Base-by-base conservation (phyloP, 1,284 basidiomycete species). In the Leccinum pallidistipes region DNA sequence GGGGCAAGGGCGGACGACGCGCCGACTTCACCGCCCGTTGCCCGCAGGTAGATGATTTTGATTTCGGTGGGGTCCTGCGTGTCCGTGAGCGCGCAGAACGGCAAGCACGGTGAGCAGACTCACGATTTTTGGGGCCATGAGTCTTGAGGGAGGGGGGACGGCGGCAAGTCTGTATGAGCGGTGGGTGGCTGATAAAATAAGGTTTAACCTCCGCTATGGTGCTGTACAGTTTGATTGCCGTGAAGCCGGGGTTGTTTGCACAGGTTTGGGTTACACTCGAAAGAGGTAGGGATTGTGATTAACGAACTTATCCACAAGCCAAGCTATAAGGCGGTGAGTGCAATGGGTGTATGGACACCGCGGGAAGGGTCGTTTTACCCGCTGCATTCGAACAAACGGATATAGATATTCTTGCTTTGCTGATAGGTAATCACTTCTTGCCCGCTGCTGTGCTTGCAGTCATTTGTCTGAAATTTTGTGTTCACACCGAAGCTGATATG, bases 41-140 rank as follows among this genome's bases (percentile, higher is more conserved):
- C 96, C 75, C 97, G 91, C 79, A 99, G 92, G 88, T 97, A 96
- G 87, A 99, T 99, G 84, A 98, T 95, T 82, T 97, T 98, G 74
- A 95, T 84, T 83, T 97, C 96, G 79, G 85, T 92, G 69, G 94
- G 94, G 85, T 95, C 92, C 89, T 92, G 72, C 57, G 31, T 1
- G 55, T 36, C 56, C 50, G 60, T 61, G 45, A 66, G 76, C 70
- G 67, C 14, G 31, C 2, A 5, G 7, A 0, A n/a, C 24, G 51
- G 21, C 5, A 36, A 10, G 45, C 27, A 6, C 24, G 32, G 38
- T 1, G 16, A 1, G 2, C 0, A n/a, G 3, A n/a, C 81, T 78
- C 72, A 91, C 90, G 77, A 92, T 61, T 83, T 92, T 92, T 65
- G 90, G 90, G 77, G 90, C 87, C 88, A 90, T 90, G 14, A n/a